Base-by-base conservation (phyloP, 2,329 filamentous ascomycete species). In the Xylariaceae sp. region DNA sequence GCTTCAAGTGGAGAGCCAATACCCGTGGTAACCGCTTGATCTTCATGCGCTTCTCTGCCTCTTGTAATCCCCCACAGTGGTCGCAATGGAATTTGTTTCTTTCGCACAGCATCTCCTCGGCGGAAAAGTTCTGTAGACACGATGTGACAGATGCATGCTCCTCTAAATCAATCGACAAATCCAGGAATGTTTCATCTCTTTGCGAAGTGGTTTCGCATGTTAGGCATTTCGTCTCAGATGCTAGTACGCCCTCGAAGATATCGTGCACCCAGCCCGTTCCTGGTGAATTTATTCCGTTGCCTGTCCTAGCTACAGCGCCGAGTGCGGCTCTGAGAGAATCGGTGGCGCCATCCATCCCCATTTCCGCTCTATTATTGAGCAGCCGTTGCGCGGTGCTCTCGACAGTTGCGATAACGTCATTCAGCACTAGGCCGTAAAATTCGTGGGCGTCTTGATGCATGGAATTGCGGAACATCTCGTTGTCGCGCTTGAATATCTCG, bases 391-490 rank as follows among this genome's bases (percentile, higher is more conserved):
- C 88, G 63, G 92, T 90, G n/a, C 84, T 81, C 72, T 99, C 94
- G 22, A 99, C 91, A 64, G 93, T 96, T 44, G 91, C 83, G 47
- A 99, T 93, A 33, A 99, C 89, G 67, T 96, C 89, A 69, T 99
- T 99, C n/a, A 99, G 77, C 2, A 99, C 80, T 31, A 97, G 76
- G 54, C 96, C 96, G 62, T 97, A 83, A 61, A 99, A 99, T 67
- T 99, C 94, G 70, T 99, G 94, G 1, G 94, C 94, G 68, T 99
- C 94, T 69, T 99, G 94, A 70, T 99, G 94, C 89, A 97, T 96
- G 4, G 92, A 89, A 38, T 91, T 93, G 53, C 91, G 86, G 65
- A 99, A 99, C 87, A 96, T 92, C 70, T 99, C 94, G 68, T 99
- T 96, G 63, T 97, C 90, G 57, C 89, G 84, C 66, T 92, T 90